phyloP scores from a whole-genome alignment of 2,329 filamentous ascomycete genomes.

The Epichloe baconii region DNA sequence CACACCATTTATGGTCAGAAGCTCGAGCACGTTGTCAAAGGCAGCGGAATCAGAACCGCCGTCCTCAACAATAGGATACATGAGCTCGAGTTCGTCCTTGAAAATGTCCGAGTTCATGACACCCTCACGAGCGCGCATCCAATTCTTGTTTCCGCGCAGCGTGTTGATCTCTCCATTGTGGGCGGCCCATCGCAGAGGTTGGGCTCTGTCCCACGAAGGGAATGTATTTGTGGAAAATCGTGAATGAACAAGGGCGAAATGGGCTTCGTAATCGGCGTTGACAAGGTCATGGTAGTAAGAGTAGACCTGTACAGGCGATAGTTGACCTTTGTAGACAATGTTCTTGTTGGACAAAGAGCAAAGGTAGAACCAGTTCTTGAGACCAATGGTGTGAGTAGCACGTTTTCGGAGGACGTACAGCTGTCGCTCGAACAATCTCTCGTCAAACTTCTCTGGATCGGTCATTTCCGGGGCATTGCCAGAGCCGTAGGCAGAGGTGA shows the following conservation, averaged over 20 bases:
- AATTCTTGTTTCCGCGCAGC: slow-evolving; percentile 95
- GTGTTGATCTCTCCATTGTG: slow-evolving; percentile 99
- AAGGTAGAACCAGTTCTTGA: slow-evolving; percentile 98
- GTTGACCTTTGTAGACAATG: slow-evolving; percentile 97
- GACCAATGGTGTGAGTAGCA: slow-evolving; percentile 82
- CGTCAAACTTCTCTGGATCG: slow-evolving; percentile 71
- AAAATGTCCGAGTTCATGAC: slow-evolving; percentile 89
- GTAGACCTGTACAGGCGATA: slow-evolving; percentile 90
- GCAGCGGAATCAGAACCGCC: slow-evolving; percentile 93
- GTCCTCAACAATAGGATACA: slow-evolving; percentile 93
- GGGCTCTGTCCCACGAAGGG: slow-evolving; percentile 94
- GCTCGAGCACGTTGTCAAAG: slow-evolving; percentile 91
- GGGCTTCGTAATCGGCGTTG: slow-evolving; percentile 91
- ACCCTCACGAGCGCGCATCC: slow-evolving; percentile 96
- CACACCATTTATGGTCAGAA: slow-evolving; percentile 90
- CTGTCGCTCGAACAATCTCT: slow-evolving; percentile 79
- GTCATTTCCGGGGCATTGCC: slow-evolving; percentile 67
- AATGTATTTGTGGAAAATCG: slow-evolving; percentile 98
- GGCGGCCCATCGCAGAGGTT: slow-evolving; percentile 90
- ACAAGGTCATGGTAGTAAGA: slow-evolving; percentile 96
- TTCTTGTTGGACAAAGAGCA: slow-evolving; percentile 96
- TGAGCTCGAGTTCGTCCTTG: slow-evolving; percentile 75
- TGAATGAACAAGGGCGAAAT: slow-evolving; percentile 93
- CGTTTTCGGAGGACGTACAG: slow-evolving; percentile 91
- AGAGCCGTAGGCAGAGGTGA: slow-evolving; percentile 70